These are phyloP conservation scores for Kluyveromyces nonfermentans DNA, from an alignment of 805 yeast species.

Conservation along the genomic window DNA sequence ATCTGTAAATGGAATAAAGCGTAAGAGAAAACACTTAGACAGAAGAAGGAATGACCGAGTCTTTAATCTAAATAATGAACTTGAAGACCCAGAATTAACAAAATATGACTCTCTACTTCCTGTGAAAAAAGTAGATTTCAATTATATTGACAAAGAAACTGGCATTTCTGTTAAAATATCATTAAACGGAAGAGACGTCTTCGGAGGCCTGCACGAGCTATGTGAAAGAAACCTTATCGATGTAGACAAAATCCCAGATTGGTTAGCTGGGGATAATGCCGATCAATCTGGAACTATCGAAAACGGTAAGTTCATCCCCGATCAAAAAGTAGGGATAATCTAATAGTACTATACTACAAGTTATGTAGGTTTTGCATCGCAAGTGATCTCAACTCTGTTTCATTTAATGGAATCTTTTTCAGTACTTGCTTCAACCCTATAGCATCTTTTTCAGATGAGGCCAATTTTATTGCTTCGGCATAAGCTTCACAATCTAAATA, in stretches of 20 bases:
- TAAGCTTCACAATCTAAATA: slow-evolving; percentile 44
- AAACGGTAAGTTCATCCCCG: slow-evolving; percentile 29
- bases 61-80: slow-evolving; percentile 13
- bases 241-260: slow-evolving; percentile 53
- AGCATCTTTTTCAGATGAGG: slow-evolving; percentile 21
- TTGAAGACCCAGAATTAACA: slow-evolving; percentile 10
- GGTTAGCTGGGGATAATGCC: slow-evolving; percentile 75
- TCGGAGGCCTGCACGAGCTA: slow-evolving; percentile 69
- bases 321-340: slow-evolving; percentile 2
- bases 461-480: slow-evolving; percentile 34
- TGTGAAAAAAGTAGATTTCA: slow-evolving; percentile 41
- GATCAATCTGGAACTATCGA: slow-evolving; percentile 37
- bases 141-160: slow-evolving; percentile 30
- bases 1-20: slow-evolving; percentile 28
- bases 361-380: slow-evolving; percentile 15
- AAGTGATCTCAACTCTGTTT: slow-evolving; percentile 16
- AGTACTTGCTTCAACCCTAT: slow-evolving; percentile 17
- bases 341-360: slow-evolving; percentile 6
- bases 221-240: slow-evolving; percentile 41
- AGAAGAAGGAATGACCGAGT: slow-evolving; percentile 20
- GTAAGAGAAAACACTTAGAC: slow-evolving; percentile 35
- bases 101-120: slow-evolving; percentile 50
- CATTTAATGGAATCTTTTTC: slow-evolving; percentile 19
- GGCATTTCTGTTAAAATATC: slow-evolving; percentile 22
- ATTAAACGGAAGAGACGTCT: slow-evolving; percentile 60